A percentile compares a stretch with the other conserved stretches of the same genome.
Conservation (phyloP, 805 yeast genomes). For the Metschnikowia similis region DNA sequence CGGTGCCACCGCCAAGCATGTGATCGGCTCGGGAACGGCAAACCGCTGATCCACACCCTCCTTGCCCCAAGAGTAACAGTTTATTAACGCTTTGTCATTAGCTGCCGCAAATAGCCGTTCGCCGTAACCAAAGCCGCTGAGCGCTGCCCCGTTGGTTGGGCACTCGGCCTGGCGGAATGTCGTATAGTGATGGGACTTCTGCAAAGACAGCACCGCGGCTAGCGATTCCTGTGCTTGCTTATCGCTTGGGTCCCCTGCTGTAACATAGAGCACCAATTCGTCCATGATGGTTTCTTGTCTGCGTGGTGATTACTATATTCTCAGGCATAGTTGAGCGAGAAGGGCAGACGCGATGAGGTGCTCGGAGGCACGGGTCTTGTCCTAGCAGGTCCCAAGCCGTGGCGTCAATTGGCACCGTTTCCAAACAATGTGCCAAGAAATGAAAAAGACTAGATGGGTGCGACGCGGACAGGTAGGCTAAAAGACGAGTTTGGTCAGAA, state of each 20-base stretch:
- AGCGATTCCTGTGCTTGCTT: conserved; percentile 42
- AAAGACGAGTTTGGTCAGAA: no score
- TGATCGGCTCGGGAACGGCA: conserved; percentile 77
- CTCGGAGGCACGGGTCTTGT: neutral
- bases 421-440: no score
- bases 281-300: conserved; percentile 30
- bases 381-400: neutral
- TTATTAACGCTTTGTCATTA: conserved; percentile 66
- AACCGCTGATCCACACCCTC: conserved; percentile 73
- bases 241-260: conserved; percentile 41
- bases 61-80: conserved; percentile 67
- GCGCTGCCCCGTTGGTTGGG: conserved; percentile 40
- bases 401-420: neutral
- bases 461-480: no score
- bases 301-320: neutral
- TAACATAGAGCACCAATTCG: conserved; percentile 46
- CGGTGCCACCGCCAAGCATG: conserved; percentile 48
- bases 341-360: neutral
- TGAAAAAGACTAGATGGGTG: no score
- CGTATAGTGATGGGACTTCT: conserved; percentile 44
- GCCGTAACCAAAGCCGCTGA: conserved; percentile 45
- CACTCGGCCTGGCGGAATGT: conserved; percentile 53
- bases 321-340: neutral
- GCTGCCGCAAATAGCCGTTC: conserved; percentile 61
- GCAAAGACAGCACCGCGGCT: conserved; percentile 41